A percentile compares a stretch with the other conserved stretches of the same genome.
Evolutionary conservation across 2,329 filamentous ascomycete genomes (phyloP).

Genomic region (Diaporthe vexans): DNA sequence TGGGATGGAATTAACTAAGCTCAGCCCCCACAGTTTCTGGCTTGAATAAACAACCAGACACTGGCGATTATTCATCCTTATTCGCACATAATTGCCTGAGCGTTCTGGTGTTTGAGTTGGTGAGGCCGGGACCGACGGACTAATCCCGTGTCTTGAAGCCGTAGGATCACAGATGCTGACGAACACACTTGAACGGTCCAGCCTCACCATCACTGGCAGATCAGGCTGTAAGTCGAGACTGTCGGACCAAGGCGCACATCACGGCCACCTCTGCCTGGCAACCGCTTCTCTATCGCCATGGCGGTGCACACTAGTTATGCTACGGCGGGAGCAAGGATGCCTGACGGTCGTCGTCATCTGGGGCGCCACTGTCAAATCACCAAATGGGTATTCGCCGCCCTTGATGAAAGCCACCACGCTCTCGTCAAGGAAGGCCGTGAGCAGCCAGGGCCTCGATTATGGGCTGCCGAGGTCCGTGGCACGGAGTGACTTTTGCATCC

Average conservation of each 20-base stretch:
- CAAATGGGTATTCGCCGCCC: neutral
- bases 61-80: conserved; percentile 22
- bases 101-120: neutral
- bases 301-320: conserved; percentile 1
- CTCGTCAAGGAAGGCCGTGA: neutral
- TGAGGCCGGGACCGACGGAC: conserved; percentile 5
- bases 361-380: neutral
- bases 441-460: neutral
- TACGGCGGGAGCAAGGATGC: conserved; percentile 18
- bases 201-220: neutral
- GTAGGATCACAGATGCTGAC: conserved; percentile 17
- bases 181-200: neutral
- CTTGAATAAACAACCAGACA: neutral
- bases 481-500: neutral
- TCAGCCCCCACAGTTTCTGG: neutral
- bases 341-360: conserved; percentile 1
- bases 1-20: conserved; percentile 18
- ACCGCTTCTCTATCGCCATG: neutral
- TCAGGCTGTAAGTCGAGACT: neutral
- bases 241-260: neutral
- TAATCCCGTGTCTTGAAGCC: neutral
- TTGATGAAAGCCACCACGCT: neutral
- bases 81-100: neutral
- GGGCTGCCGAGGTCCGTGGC: conserved; percentile 10
- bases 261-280: neutral